Evolutionary conservation across 441 rosid species (phyloP), one percentile per base, ranked within the genome.

Genomic region (Jatropha multifida): DNA sequence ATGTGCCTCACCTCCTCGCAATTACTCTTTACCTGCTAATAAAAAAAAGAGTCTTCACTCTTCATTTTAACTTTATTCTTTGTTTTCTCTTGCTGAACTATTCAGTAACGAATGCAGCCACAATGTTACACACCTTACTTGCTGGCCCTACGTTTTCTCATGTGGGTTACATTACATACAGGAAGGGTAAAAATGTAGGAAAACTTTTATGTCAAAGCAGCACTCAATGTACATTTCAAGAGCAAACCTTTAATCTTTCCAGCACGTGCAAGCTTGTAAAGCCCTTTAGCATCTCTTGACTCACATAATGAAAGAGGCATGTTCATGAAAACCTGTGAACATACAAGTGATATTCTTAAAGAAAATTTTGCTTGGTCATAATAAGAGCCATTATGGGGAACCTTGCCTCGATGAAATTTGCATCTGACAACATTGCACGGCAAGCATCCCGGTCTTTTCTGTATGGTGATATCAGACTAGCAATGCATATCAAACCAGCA

Each of bases 381-480:
- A 71, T 41, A 69, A 74, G 51, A 38, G 51, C 60, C 68, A 64
- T 69, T 65, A 52, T 13, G 2, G 58, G 52, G 40, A 74, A 73
- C 48, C 88, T 86, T 85, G 83, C 98, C 92, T 94, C 97, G 5
- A 94, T 80, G 76, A 94, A 94, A 74, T 81, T 85, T 69, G 81
- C 72, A 72, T 89, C 89, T 1, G 82, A 85, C 84, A 94, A 76
- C 90, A 90, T 85, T 70, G 91, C 90, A 62, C 92, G 93, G 69
- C 97, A 94, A 20, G 94, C 93, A 71, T 87, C 95, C 61, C 94
- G 87, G 78, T 92, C 97, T 83, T 88, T 94, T 66, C 90, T 91
- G 71, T 91, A 92, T 0, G 97, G 98, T 17, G 97, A 94, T 84
- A 94, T 94, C 86, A 94, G 85, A 83, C 97, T 91, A 38, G 97